Percentiles rank a stretch among this genome's conserved stretches.
phyloP scores from a whole-genome alignment of 176 grass and related monocot species.

The Areca catechu region DNA sequence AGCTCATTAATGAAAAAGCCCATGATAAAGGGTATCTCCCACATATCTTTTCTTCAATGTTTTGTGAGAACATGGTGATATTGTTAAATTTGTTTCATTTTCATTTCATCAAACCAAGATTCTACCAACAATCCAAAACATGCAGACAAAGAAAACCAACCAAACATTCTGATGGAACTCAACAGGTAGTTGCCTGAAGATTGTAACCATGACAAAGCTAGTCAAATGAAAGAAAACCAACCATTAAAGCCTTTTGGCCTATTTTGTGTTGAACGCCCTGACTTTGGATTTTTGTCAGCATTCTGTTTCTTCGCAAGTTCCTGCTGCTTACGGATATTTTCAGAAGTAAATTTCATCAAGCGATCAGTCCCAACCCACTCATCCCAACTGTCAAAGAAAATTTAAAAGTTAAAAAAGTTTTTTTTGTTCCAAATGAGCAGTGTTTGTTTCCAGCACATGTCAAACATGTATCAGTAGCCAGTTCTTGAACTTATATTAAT shows the following conservation, averaged over 20 bases:
- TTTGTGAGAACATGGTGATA: no score
- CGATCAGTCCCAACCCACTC: slow-evolving; percentile 76
- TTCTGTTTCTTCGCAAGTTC: slow-evolving; percentile 58
- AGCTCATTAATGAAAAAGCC: no score
- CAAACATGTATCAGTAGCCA: no score
- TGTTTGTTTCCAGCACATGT: no score
- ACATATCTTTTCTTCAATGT: no score
- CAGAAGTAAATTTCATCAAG: slow-evolving; percentile 65
- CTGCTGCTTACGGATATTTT: slow-evolving; percentile 72
- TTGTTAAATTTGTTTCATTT: no score
- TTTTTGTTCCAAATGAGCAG: no score
- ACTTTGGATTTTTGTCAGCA: slow-evolving; percentile 62
- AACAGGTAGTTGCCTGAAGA: background rate
- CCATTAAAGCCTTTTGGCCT: slow-evolving; percentile 59
- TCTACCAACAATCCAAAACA: no score
- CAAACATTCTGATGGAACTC: background rate
- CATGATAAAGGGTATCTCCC: no score
- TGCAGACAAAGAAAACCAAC: background rate
- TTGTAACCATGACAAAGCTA: background rate
- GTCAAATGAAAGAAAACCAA: slow-evolving; percentile 7
- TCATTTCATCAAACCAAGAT: no score
- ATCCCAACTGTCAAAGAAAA: slow-evolving; percentile 56
- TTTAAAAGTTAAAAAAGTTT: slow-evolving; percentile 19
- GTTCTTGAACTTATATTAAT: no score
- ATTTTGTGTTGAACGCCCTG: slow-evolving; percentile 58